Evolutionary conservation across 176 grass and related monocot species (phyloP).

Genomic region (Guadua angustifolia): DNA sequence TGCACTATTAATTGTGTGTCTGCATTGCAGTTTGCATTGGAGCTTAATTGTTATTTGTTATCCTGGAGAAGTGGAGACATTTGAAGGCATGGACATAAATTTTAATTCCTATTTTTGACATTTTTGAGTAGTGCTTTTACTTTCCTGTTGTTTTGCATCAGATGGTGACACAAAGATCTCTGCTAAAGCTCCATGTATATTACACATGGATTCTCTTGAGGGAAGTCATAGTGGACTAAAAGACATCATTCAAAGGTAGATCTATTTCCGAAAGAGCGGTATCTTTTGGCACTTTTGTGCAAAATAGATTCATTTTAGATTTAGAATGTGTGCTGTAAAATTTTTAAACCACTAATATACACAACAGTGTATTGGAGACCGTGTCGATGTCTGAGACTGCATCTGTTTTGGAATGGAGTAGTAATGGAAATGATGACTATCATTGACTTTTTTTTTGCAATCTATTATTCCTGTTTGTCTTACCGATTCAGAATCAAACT

Average conservation of each 20-base stretch:
- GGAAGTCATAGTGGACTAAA: slow-evolving; percentile 93
- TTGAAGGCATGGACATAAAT: slow-evolving; percentile 57
- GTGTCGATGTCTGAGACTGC: background rate
- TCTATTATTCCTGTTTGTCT: slow-evolving; percentile 5
- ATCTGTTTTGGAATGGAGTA: background rate
- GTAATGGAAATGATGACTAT: background rate
- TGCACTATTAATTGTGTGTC: slow-evolving; percentile 35
- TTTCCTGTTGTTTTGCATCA: slow-evolving; percentile 52
- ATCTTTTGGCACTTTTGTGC: background rate
- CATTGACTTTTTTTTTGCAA: background rate
- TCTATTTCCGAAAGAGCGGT: slow-evolving; percentile 13
- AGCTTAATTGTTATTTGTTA: slow-evolving; percentile 95
- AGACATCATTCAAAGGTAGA: slow-evolving; percentile 95
- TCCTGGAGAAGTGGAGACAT: slow-evolving; percentile 73
- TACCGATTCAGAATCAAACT: slow-evolving; percentile 11
- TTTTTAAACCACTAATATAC: background rate
- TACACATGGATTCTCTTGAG: slow-evolving; percentile 99
- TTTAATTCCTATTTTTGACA: slow-evolving; percentile 23
- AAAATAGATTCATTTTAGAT: slow-evolving; percentile 13
- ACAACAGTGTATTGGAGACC: background rate
- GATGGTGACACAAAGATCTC: slow-evolving; percentile 52
- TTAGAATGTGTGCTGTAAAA: background rate
- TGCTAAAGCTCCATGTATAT: slow-evolving; percentile 78
- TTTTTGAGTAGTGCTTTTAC: slow-evolving; percentile 31
- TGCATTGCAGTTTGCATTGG: slow-evolving; percentile 83